phyloP scores from a whole-genome alignment of 2,329 filamentous ascomycete genomes.

The Graphium sp. region DNA sequence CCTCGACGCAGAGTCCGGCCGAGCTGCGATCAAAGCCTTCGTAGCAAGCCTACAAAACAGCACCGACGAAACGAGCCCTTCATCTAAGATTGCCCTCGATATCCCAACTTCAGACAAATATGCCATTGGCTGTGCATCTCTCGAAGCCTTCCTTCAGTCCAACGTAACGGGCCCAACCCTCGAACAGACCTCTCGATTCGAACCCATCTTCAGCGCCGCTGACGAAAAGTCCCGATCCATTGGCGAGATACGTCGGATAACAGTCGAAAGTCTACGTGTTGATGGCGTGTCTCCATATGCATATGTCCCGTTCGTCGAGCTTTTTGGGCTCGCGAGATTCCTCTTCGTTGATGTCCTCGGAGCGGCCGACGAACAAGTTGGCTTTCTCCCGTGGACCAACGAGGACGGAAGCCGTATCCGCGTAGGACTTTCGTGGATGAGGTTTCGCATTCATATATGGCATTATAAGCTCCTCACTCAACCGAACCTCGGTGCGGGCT shows the following conservation, averaged over 20 bases:
- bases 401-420: constrained; percentile 14
- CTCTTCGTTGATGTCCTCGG: constrained; percentile 19
- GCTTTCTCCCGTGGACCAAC: constrained; percentile 14
- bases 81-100: constrained; percentile 19
- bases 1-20: background rate
- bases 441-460: constrained; percentile 58
- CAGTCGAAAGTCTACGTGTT: constrained; percentile 53
- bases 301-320: constrained; percentile 66
- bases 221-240: constrained; percentile 9
- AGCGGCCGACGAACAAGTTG: constrained; percentile 5
- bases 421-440: constrained; percentile 37
- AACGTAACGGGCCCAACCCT: constrained; percentile 80
- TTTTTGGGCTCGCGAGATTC: constrained; percentile 57
- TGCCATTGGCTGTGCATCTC: constrained; percentile 50
- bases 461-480: constrained; percentile 43
- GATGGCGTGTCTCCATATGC: constrained; percentile 82
- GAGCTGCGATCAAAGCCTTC: background rate
- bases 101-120: too few relatives aligned
- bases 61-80: background rate
- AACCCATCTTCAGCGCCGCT: constrained; percentile 14
- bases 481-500: constrained; percentile 34
- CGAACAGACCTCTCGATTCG: constrained; percentile 9
- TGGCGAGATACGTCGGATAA: constrained; percentile 29
- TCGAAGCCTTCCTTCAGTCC: constrained; percentile 68
- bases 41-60: background rate